Evolutionary conservation across 1,284 basidiomycete genomes (phyloP).

Genomic region (Porodaedalea pini): DNA sequence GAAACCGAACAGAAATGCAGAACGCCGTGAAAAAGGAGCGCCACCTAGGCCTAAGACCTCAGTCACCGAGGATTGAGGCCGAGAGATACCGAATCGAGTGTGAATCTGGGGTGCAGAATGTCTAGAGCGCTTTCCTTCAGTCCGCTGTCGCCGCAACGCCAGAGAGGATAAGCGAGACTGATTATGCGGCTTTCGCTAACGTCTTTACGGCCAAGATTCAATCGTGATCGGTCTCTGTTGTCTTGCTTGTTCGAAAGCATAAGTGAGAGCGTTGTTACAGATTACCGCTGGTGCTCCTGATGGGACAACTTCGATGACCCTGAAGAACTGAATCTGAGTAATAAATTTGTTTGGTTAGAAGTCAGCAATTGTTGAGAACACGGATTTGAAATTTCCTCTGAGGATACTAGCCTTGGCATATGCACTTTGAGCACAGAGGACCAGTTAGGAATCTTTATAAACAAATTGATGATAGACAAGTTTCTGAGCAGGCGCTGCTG

Average conservation of each 20-base stretch:
- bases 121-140: background rate
- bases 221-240: constrained; percentile 1
- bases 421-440: no score
- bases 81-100: background rate
- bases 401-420: no score
- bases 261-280: background rate
- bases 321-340: no score
- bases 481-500: no score
- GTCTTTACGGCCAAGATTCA: background rate
- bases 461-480: no score
- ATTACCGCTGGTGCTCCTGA: background rate
- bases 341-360: background rate
- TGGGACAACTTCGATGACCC: background rate
- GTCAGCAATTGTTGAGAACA: no score
- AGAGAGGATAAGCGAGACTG: background rate
- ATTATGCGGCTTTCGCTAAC: background rate
- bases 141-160: background rate
- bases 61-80: background rate
- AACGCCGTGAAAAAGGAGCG: background rate
- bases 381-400: background rate
- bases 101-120: constrained; percentile 2
- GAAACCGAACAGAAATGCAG: background rate
- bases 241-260: background rate
- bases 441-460: no score
- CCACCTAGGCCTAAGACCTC: no score